phyloP scores from a whole-genome alignment of 2,329 filamentous ascomycete species.

The Mariannaea elegans region DNA sequence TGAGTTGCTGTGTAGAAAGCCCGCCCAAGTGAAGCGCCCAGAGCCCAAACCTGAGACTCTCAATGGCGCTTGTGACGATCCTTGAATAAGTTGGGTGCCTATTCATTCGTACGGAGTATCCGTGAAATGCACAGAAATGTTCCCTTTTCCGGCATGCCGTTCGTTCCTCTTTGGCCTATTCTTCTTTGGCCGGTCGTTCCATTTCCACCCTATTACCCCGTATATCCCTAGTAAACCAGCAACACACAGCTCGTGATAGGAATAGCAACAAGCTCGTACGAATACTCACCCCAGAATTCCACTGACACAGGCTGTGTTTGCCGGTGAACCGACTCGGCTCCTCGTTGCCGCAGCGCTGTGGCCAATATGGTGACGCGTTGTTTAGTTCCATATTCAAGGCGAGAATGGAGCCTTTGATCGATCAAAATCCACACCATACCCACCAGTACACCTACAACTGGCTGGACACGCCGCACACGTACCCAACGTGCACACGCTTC shows the following conservation, averaged over 20 bases:
- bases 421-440: neutral
- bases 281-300: neutral
- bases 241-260: neutral
- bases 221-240: neutral
- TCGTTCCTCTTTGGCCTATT: too few species aligned
- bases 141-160: too few species aligned
- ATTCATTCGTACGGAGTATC: too few species aligned
- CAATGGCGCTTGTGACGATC: neutral
- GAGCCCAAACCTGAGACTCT: neutral
- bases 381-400: neutral
- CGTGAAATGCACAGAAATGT: too few species aligned
- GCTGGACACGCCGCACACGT: neutral
- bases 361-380: conserved; percentile 39
- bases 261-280: neutral
- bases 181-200: too few species aligned
- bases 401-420: neutral
- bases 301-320: conserved; percentile 6
- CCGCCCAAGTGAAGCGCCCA: neutral
- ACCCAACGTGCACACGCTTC: too few species aligned
- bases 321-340: conserved; percentile 35
- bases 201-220: too few species aligned
- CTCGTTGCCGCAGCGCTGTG: conserved; percentile 24
- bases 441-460: neutral
- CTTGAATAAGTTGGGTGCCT: neutral
- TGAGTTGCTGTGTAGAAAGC: neutral